A percentile compares a stretch with the other conserved stretches of the same genome.
These are phyloP conservation scores for Mikania micrantha DNA, from an alignment of 129 eudicot genomes.

Conservation along the genomic window DNA sequence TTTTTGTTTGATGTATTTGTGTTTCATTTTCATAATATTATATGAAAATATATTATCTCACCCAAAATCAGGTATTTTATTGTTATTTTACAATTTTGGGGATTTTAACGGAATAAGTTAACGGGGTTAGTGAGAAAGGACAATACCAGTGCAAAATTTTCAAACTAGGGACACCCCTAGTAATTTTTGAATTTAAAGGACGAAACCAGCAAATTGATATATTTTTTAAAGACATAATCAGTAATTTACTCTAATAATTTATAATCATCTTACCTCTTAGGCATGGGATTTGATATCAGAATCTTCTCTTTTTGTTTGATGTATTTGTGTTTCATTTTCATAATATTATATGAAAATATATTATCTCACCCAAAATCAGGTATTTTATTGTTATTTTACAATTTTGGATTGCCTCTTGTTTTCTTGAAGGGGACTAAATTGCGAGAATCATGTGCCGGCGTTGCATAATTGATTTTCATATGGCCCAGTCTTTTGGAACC, in stretches of 20 bases:
- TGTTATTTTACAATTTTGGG: neutral
- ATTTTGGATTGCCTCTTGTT: conserved; percentile 12
- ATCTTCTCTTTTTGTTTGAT: conserved; percentile 2
- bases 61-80: conserved; percentile 2
- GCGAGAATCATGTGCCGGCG: conserved; percentile 35
- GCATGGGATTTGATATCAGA: neutral
- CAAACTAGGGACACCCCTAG: no score
- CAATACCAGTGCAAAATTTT: no score
- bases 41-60: conserved; percentile 6
- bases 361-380: conserved; percentile 1
- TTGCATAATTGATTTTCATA: conserved; percentile 25
- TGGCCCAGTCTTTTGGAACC: conserved; percentile 26
- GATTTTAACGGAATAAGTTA: no score
- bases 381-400: neutral
- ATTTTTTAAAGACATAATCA: no score
- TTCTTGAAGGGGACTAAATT: conserved; percentile 21
- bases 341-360: conserved; percentile 9
- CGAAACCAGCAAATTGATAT: no score
- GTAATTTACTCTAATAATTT: no score
- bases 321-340: neutral
- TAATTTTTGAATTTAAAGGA: no score
- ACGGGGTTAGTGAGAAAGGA: no score
- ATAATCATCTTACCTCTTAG: no score
- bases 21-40: neutral
- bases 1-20: conserved; percentile 3